These are phyloP conservation scores for Xylariaceae sp. DNA, from an alignment of 2,329 filamentous ascomycete species.

Conservation along the genomic window DNA sequence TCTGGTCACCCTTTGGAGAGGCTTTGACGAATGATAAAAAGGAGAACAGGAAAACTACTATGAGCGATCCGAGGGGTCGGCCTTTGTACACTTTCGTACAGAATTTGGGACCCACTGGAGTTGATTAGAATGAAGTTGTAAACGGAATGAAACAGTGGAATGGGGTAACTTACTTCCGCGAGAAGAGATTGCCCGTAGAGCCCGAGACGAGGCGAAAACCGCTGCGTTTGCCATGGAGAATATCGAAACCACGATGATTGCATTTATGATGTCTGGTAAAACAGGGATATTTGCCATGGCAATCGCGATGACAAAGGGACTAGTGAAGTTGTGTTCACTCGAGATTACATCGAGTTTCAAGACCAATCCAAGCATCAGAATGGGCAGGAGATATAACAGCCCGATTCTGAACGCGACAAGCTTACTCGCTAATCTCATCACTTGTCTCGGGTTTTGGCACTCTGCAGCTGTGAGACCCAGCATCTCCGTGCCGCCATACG, in stretches of 20 bases:
- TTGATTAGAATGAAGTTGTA: not conserved
- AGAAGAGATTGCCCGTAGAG: conserved; percentile 35
- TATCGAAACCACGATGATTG: conserved; percentile 37
- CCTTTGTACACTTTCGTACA: conserved; percentile 33
- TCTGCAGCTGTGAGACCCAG: conserved; percentile 44
- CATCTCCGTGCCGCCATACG: conserved; percentile 46
- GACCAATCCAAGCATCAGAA: conserved; percentile 36
- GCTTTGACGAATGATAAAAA: conserved; percentile 44
- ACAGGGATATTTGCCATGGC: conserved; percentile 22
- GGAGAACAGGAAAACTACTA: conserved; percentile 39
- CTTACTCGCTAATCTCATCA: conserved; percentile 38
- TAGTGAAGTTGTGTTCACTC: not conserved
- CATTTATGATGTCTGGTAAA: conserved; percentile 32
- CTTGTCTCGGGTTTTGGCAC: conserved; percentile 36
- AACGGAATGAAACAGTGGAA: not conserved
- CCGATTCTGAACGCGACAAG: conserved; percentile 40
- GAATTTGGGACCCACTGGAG: conserved; percentile 29
- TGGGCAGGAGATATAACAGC: conserved; percentile 38
- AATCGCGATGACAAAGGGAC: conserved; percentile 14
- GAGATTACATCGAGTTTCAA: conserved; percentile 23
- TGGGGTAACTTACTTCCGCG: conserved; percentile 22
- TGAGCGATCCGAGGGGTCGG: conserved; percentile 43
- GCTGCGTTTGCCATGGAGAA: conserved; percentile 43
- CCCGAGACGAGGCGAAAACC: conserved; percentile 37
- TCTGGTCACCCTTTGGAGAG: conserved; percentile 33